Conservation (phyloP, 2,329 filamentous ascomycete species). For the Fusarium sp. region DNA sequence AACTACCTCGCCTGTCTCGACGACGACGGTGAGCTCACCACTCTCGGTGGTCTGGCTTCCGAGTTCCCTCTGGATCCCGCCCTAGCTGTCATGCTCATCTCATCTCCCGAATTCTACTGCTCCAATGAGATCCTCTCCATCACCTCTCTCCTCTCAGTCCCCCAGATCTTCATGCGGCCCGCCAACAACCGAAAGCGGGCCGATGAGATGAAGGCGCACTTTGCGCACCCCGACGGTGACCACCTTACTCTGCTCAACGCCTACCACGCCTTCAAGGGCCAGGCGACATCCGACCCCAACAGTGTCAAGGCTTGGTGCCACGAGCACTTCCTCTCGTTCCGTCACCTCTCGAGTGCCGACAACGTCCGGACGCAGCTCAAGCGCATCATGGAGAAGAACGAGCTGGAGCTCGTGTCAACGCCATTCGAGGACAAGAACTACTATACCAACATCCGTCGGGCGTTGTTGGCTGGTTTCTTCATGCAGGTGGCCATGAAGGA, state of each 20-base stretch:
- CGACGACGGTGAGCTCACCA: slow-evolving; percentile 92
- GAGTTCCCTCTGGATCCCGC: slow-evolving; percentile 95
- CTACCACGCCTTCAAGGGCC: slow-evolving; percentile 94
- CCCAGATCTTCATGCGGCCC: slow-evolving; percentile 90
- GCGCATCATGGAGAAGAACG: slow-evolving; percentile 95
- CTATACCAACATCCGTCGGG: slow-evolving; percentile 95
- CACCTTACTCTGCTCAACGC: slow-evolving; percentile 96
- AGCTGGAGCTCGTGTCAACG: slow-evolving; percentile 85
- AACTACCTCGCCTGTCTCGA: slow-evolving; percentile 97
- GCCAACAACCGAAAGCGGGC: slow-evolving; percentile 85
- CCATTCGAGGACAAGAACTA: slow-evolving; percentile 96
- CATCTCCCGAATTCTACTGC: slow-evolving; percentile 97
- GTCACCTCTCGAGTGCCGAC: slow-evolving; percentile 89
- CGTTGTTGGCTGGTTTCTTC: slow-evolving; percentile 94
- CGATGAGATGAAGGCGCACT: slow-evolving; percentile 96
- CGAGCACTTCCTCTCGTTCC: slow-evolving; percentile 91
- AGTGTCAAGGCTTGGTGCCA: slow-evolving; percentile 94
- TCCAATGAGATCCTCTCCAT: slow-evolving; percentile 98
- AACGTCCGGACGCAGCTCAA: slow-evolving; percentile 91
- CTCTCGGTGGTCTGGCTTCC: slow-evolving; percentile 84
- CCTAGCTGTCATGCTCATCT: slow-evolving; percentile 96
- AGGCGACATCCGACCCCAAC: slow-evolving; percentile 62
- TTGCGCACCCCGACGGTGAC: slow-evolving; percentile 91
- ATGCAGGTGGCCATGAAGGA: slow-evolving; percentile 99
- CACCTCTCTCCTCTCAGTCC: slow-evolving; percentile 90